These are phyloP conservation scores for Scheffersomyces stipitis DNA, from an alignment of 805 yeast genomes.

Conservation along the genomic window DNA sequence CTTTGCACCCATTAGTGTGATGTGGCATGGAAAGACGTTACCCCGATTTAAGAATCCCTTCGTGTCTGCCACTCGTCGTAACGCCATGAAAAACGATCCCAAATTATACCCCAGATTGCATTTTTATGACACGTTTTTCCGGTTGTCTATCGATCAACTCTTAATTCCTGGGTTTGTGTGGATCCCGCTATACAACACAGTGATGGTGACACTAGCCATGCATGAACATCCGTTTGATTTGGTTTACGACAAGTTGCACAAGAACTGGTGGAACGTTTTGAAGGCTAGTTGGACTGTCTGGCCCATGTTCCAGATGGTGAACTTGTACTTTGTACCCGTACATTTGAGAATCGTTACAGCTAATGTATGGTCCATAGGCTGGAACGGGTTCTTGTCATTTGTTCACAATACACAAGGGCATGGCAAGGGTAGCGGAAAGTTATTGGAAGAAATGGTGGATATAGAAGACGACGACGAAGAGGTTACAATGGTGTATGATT, in stretches of 20 bases:
- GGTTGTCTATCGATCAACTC: conserved; percentile 37
- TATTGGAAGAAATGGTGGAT: conserved; percentile 39
- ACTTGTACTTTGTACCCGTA: conserved; percentile 38
- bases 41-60: conserved; percentile 38
- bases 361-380: conserved; percentile 41
- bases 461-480: conserved; percentile 37
- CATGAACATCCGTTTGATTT: conserved; percentile 34
- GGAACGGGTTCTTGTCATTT: conserved; percentile 44
- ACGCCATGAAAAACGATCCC: conserved; percentile 6
- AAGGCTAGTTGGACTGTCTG: conserved; percentile 43
- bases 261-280: conserved; percentile 43
- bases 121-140: conserved; percentile 21
- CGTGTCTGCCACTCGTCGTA: conserved; percentile 16
- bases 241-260: conserved; percentile 30
- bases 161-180: conserved; percentile 38
- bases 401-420: conserved; percentile 49
- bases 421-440: conserved; percentile 36
- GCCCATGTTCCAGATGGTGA: conserved; percentile 40
- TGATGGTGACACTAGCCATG: conserved; percentile 36
- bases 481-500: conserved; percentile 32
- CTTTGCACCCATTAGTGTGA: conserved; percentile 40
- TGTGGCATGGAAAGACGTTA: conserved; percentile 39
- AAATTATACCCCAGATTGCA: conserved; percentile 9
- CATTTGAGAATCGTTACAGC: conserved; percentile 38
- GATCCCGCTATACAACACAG: conserved; percentile 44